Evolutionary conservation across 139 green algal genomes (phyloP).

Genomic region (Nannochloris sp.): DNA sequence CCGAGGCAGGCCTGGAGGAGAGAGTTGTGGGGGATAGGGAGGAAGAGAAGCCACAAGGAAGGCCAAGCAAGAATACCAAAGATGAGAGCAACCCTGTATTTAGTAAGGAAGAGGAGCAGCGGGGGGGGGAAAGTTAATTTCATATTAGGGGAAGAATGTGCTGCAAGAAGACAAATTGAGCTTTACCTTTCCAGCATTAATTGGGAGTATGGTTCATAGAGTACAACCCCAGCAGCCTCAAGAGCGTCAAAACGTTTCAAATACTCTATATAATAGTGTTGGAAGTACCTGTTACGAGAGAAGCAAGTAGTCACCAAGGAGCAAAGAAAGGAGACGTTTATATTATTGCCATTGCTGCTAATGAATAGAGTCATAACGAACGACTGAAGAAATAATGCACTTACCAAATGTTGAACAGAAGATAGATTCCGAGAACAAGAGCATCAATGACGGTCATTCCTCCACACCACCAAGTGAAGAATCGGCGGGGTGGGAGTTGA

Average conservation of each 20-base stretch:
- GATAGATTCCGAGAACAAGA: not conserved
- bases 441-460: slow-evolving; percentile 4
- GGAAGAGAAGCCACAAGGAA: slow-evolving; percentile 24
- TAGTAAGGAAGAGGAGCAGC: not conserved
- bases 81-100: slow-evolving; percentile 5
- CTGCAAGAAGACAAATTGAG: not conserved
- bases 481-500: not conserved
- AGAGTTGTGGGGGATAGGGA: slow-evolving; percentile 29
- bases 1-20: slow-evolving; percentile 23
- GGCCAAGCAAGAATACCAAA: slow-evolving; percentile 21
- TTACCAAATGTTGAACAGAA: slow-evolving; percentile 4
- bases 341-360: too few species aligned
- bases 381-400: not conserved
- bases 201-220: not conserved
- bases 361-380: too few species aligned
- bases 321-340: too few species aligned
- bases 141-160: not conserved
- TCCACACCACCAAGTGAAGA: slow-evolving; percentile 22
- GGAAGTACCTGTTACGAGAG: not conserved
- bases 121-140: slow-evolving; percentile 3
- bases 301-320: too few species aligned
- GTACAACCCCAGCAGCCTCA: not conserved
- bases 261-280: not conserved
- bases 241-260: not conserved
- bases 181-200: not conserved